A percentile compares a stretch with the other conserved stretches of the same genome.
Conservation (phyloP, 495 filamentous ascomycete species). For the Chlorociboria aeruginascens region DNA sequence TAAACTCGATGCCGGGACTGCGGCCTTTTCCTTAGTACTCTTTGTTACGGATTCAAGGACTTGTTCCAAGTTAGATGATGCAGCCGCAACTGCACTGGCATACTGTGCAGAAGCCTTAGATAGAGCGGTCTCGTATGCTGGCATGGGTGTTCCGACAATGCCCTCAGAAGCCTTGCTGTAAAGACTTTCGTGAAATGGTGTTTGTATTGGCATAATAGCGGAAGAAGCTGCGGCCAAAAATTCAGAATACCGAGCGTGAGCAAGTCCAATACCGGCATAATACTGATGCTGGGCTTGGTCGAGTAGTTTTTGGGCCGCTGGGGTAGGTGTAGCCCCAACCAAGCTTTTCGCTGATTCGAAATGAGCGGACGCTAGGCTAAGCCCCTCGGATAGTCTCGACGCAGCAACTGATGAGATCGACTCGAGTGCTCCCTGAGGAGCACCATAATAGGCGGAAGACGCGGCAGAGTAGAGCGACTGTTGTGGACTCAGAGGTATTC, state of each 20-base stretch:
- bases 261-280: slow-evolving; percentile 64
- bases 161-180: slow-evolving; percentile 12
- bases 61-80: slow-evolving; percentile 6
- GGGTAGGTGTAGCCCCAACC: slow-evolving; percentile 38
- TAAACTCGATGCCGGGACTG: slow-evolving; percentile 8
- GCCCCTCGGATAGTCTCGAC: slow-evolving; percentile 49
- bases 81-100: slow-evolving; percentile 14
- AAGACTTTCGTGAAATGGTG: slow-evolving; percentile 17
- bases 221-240: slow-evolving; percentile 58
- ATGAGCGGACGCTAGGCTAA: slow-evolving; percentile 52
- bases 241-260: slow-evolving; percentile 64
- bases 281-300: slow-evolving; percentile 57
- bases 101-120: slow-evolving; percentile 37
- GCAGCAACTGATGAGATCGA: slow-evolving; percentile 55
- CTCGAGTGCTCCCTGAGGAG: slow-evolving; percentile 34
- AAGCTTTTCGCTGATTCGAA: slow-evolving; percentile 47
- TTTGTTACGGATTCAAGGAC: slow-evolving; percentile 1
- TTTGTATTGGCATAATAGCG: slow-evolving; percentile 40
- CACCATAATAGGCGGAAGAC: slow-evolving; percentile 47
- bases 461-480: slow-evolving; percentile 27
- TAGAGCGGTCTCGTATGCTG: slow-evolving; percentile 27
- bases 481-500: slow-evolving; percentile 31
- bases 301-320: slow-evolving; percentile 36
- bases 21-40: slow-evolving; percentile 1
- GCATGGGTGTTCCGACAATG: slow-evolving; percentile 22